phyloP scores from a whole-genome alignment of 1,284 basidiomycete species.

The Abortiporus biennis region DNA sequence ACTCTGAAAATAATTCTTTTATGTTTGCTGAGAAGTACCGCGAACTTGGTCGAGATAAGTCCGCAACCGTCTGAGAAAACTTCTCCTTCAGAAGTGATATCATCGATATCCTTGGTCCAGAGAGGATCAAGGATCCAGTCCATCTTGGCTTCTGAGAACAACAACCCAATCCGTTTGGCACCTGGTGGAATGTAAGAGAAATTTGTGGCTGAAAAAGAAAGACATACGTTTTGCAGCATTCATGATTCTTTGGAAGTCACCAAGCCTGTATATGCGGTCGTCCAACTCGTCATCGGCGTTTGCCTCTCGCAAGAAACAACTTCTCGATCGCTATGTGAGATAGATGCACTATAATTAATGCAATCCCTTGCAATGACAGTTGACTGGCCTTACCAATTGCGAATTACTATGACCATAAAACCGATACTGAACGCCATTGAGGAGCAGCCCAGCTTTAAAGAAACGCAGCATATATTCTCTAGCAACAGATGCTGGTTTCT shows the following conservation, averaged over 20 bases:
- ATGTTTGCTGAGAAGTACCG: conserved; percentile 41
- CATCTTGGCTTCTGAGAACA: conserved; percentile 58
- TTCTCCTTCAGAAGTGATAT: conserved; percentile 50
- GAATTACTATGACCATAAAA: conserved; percentile 68
- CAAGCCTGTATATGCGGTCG: conserved; percentile 43
- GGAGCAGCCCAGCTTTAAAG: conserved; percentile 45
- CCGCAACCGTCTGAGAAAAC: conserved; percentile 65
- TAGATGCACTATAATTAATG: not conserved
- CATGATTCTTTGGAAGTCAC: conserved; percentile 54
- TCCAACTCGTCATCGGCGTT: conserved; percentile 50
- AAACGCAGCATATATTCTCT: conserved; percentile 51
- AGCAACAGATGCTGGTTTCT: conserved; percentile 21
- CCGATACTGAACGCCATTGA: conserved; percentile 55
- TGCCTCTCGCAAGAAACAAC: conserved; percentile 54
- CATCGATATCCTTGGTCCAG: conserved; percentile 47
- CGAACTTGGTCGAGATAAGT: conserved; percentile 47
- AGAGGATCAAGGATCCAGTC: conserved; percentile 47
- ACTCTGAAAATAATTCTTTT: conserved; percentile 51
- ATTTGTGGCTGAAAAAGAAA: not conserved
- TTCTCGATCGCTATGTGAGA: conserved; percentile 57
- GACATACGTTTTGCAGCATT: conserved; percentile 54
- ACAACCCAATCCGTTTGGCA: conserved; percentile 58
- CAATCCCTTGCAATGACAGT: not conserved
- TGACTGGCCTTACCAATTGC: conserved; percentile 50
- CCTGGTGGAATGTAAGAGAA: conserved; percentile 28